A percentile compares a stretch with the other conserved stretches of the same genome.
These are phyloP conservation scores for Prunus dulcis DNA, from an alignment of 306 rosid species.

Conservation along the genomic window DNA sequence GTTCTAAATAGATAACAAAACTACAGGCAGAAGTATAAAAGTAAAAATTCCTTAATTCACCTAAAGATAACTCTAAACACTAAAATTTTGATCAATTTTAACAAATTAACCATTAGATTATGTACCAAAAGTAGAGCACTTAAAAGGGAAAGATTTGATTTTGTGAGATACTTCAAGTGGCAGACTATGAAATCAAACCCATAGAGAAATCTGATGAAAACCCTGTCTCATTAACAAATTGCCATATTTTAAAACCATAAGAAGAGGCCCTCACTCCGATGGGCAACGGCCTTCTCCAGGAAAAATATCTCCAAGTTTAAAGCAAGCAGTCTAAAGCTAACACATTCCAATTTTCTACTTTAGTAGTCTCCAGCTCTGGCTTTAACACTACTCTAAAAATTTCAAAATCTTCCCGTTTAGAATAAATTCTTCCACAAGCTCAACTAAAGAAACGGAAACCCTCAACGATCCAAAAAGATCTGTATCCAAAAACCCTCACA, in stretches of 20 bases:
- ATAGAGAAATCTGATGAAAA: background rate
- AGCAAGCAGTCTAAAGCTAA: background rate
- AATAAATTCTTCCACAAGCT: background rate
- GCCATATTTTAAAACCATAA: background rate
- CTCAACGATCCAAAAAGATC: background rate
- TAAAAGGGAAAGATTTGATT: background rate
- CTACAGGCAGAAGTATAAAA: background rate
- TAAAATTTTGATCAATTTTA: background rate
- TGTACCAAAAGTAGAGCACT: background rate
- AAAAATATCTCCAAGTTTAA: background rate
- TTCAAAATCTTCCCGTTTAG: background rate
- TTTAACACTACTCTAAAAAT: background rate
- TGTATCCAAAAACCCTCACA: background rate
- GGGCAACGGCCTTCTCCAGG: background rate
- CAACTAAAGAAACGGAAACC: background rate
- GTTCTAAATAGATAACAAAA: background rate
- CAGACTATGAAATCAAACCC: background rate
- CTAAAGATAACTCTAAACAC: background rate
- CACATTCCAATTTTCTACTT: background rate
- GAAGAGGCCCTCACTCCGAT: background rate
- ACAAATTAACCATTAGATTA: background rate
- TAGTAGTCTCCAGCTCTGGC: background rate
- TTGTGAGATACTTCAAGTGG: background rate
- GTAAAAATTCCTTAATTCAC: background rate
- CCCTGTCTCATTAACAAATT: background rate